Evolutionary conservation across 2,329 filamentous ascomycete genomes (phyloP), one percentile per base, ranked within the genome.

Genomic region (Aspergillus fischeri): DNA sequence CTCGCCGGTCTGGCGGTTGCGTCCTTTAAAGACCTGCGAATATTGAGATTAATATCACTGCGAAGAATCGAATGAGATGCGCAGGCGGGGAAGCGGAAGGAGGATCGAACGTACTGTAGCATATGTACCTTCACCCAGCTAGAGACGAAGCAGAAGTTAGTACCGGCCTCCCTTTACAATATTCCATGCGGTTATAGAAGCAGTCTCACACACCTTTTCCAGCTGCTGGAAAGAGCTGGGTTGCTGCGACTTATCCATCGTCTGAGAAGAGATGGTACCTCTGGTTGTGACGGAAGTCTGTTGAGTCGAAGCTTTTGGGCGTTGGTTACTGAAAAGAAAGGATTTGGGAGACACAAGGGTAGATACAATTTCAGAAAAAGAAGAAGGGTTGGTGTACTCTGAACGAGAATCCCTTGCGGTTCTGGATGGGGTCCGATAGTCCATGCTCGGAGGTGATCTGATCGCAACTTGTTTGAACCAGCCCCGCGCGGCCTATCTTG

Each of bases 191-290:
- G 20, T 51, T 29, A 51, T 29, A 51, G 32, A 41, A 48, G 27
- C 55, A 45, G 17, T 38, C 21, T 7, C 48, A 21, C 63, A 52
- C 67, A 79, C 78, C 77, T 93, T 99, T 78, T 99, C 94, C 75
- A 97, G 85, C 86, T 97, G 94, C 83, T 97, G 93, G 82, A 99
- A 99, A 61, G 93, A 97, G 79, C 90, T 96, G 56, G 93, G 92
- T 70, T 97, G 91, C 70, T 90, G 83, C 75, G 95, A 90, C 71
- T 90, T 90, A 77, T 97, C 93, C 93, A 97, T 97, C 42, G 58
- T 70, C 55, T 56, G 58, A 55, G 61, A 58, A 41, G 53, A 42
- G 42, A 49, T 48, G 41, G 49, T 24, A 53, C 53, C 57, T 51
- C 29, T 56, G 56, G 44, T 57, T 51, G 54, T 55, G 61, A 54